Evolutionary conservation across 1,284 basidiomycete genomes (phyloP), one percentile per base, ranked within the genome.

Genomic region (Leccinum fallax): DNA sequence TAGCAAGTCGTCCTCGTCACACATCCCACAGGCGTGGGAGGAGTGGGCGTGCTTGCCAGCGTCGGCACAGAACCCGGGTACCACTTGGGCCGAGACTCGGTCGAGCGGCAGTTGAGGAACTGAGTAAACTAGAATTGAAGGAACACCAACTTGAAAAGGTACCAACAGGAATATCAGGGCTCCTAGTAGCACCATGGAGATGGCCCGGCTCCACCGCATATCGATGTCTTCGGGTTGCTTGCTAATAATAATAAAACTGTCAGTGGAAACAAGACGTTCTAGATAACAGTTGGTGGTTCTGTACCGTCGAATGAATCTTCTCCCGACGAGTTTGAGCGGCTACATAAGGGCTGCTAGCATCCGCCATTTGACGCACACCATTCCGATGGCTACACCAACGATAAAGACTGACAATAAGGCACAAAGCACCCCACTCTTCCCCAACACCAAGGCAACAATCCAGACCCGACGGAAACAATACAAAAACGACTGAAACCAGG

Each of bases 131-230:
- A 94, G 65, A 89, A 87, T 40, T 91, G 87, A 15, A 97, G 82
- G 73, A 92, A 95, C 2, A 90, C 93, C 34, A 96, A 28, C 91
- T 75, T 97, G 95, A 84, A 93, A 94, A 0, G 96, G 95, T 19
- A 97, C 81, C 61, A 93, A 78, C 30, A 94, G 67, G 65, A 89
- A 84, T 49, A 95, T 87, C 15, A 89, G 77, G 10, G 85, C 30
- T 30, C 30, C 63, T 52, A 89, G 80, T 28, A 28, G 28, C n/a
- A 95, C 69, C 71, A 93, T 83, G 1, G 89, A 92, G 7, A 87
- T 79, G 28, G 28, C 28, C 28, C 28, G 28, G 28, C 28, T 28
- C 61, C 78, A 77, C 52, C 77, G 79, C 46, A 80, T 73, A 34
- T 77, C 73, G 5, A 58, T 28, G 19, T 62, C 28, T 28, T 28